These are phyloP conservation scores for Aspergillus funiculosus DNA, from an alignment of 495 filamentous ascomycete species.

Conservation along the genomic window DNA sequence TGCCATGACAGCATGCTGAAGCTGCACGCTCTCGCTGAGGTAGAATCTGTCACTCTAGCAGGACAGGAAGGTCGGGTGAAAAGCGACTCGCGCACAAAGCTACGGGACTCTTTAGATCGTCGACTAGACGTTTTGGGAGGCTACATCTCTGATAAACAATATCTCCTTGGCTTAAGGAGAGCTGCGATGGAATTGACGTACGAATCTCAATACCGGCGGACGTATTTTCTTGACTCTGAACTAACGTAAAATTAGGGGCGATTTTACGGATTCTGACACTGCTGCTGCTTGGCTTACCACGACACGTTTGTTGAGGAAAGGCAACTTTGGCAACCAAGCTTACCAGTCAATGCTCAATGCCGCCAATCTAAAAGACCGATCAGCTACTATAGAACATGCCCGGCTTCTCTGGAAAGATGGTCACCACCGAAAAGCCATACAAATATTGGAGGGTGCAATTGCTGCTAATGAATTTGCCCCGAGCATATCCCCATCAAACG, in stretches of 20 bases:
- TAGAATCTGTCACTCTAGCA: constrained; percentile 68
- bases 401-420: constrained; percentile 91
- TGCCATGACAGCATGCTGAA: constrained; percentile 77
- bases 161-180: constrained; percentile 79
- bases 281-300: constrained; percentile 81
- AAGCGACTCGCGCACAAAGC: constrained; percentile 27
- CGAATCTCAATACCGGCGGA: constrained; percentile 8
- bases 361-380: constrained; percentile 71
- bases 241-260: constrained; percentile 29
- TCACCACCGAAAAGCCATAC: constrained; percentile 91
- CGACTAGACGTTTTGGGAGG: constrained; percentile 80
- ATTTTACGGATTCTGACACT: constrained; percentile 59
- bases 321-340: constrained; percentile 71
- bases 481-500: constrained; percentile 40
- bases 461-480: constrained; percentile 60
- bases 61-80: constrained; percentile 18
- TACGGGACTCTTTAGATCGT: constrained; percentile 59
- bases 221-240: neutral
- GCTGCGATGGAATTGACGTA: constrained; percentile 71
- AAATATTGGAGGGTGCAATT: constrained; percentile 79
- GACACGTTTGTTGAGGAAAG: constrained; percentile 80
- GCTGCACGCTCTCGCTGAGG: constrained; percentile 78
- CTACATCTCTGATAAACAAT: constrained; percentile 87
- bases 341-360: constrained; percentile 93
- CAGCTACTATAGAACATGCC: constrained; percentile 88